Percentiles rank a stretch among this genome's conserved stretches.
Evolutionary conservation across 768 basidiomycete genomes (phyloP).

Genomic region (Boletus subparvulus): DNA sequence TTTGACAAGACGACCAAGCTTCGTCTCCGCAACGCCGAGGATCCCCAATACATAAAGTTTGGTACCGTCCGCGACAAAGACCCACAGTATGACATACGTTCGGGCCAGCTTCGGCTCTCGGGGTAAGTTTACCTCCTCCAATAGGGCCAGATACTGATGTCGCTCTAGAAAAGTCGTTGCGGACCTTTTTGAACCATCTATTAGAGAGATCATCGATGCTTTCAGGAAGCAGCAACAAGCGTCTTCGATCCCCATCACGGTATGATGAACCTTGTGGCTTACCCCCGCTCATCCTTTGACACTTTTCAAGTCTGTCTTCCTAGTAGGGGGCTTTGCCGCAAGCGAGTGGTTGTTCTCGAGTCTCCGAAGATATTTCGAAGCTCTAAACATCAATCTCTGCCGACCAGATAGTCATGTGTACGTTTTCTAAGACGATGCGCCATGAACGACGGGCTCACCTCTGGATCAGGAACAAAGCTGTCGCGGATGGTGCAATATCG

Average conservation of each 20-base stretch:
- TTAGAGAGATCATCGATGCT: slow-evolving; percentile 37
- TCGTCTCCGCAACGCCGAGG: slow-evolving; percentile 41
- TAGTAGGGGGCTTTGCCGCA: slow-evolving; percentile 56
- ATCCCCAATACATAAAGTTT: slow-evolving; percentile 42
- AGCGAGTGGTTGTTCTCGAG: slow-evolving; percentile 48
- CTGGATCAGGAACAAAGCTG: slow-evolving; percentile 43
- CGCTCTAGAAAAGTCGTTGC: slow-evolving; percentile 37
- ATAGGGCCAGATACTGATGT: neutral
- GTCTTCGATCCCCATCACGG: slow-evolving; percentile 34
- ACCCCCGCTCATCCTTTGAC: neutral
- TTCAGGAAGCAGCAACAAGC: slow-evolving; percentile 34
- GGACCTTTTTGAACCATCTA: slow-evolving; percentile 44
- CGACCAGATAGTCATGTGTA: slow-evolving; percentile 57
- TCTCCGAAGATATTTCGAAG: slow-evolving; percentile 40
- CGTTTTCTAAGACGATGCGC: slow-evolving; percentile 17
- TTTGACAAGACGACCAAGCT: slow-evolving; percentile 43
- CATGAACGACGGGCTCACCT: slow-evolving; percentile 11
- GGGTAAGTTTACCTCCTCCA: slow-evolving; percentile 28
- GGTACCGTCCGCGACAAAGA: slow-evolving; percentile 42
- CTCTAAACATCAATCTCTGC: slow-evolving; percentile 41
- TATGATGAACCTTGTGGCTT: slow-evolving; percentile 12
- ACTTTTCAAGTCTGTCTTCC: slow-evolving; percentile 37
- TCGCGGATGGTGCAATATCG: slow-evolving; percentile 50
- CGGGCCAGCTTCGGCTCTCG: slow-evolving; percentile 39
- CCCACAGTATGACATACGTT: slow-evolving; percentile 36